Conservation (phyloP, 2,329 filamentous ascomycete genomes). For the Diaporthe sp. region DNA sequence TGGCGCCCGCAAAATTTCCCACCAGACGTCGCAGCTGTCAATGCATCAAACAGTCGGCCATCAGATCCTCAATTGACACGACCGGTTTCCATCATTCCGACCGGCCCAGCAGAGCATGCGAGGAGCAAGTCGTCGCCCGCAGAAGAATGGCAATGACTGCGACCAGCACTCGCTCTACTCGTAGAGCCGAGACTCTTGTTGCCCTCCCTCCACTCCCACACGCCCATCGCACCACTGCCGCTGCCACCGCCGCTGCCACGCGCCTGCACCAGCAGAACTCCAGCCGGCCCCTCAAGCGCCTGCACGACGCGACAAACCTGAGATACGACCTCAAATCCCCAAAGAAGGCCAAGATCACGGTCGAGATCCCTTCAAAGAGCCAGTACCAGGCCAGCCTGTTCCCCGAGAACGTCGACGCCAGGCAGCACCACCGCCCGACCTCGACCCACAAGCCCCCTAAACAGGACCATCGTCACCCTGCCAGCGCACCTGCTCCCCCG, state of each 20-base stretch:
- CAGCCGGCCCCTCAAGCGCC: constrained; percentile 38
- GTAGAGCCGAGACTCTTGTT: constrained; percentile 40
- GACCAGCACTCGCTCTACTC: constrained; percentile 41
- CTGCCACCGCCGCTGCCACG: constrained; percentile 35
- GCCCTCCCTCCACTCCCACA: constrained; percentile 35
- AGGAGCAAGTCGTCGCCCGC: constrained; percentile 35
- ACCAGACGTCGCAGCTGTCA: constrained; percentile 30
- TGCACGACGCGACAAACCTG: constrained; percentile 40
- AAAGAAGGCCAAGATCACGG: constrained; percentile 40
- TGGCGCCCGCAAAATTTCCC: constrained; percentile 36
- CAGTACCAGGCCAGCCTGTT: constrained; percentile 39
- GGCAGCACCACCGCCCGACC: constrained; percentile 43
- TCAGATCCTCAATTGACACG: constrained; percentile 36
- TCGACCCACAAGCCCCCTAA: constrained; percentile 44
- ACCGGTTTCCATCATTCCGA: constrained; percentile 30
- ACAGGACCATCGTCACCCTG: constrained; percentile 42
- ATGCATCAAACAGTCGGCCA: constrained; percentile 35
- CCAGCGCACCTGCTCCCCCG: constrained; percentile 32
- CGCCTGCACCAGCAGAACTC: constrained; percentile 40
- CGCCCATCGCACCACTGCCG: constrained; percentile 34
- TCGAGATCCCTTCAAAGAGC: constrained; percentile 39
- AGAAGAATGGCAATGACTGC: constrained; percentile 41
- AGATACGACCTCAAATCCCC: constrained; percentile 37
- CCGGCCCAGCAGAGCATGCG: constrained; percentile 35
- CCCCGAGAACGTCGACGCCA: constrained; percentile 37